Conservation (phyloP, 768 basidiomycete species). For the Panaeolus cyanescens region DNA sequence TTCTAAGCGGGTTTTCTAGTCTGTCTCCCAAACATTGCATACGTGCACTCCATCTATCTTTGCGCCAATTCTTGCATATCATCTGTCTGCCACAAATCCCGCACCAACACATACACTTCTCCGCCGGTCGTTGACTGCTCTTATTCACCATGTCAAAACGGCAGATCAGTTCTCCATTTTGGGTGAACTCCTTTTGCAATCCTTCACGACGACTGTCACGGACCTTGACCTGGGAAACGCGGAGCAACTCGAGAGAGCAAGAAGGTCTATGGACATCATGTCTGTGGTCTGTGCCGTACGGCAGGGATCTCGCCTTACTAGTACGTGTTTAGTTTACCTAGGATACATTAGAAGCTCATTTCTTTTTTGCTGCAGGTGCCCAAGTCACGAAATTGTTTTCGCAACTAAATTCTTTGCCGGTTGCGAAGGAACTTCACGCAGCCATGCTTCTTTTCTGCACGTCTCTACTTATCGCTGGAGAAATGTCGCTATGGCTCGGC, state of each 20-base stretch:
- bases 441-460: conserved; percentile 41
- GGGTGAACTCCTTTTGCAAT: conserved; percentile 51
- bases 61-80: conserved; percentile 52
- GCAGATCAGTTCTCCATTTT: conserved; percentile 63
- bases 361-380: conserved; percentile 27
- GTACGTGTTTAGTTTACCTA: conserved; percentile 38
- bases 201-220: conserved; percentile 17
- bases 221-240: conserved; percentile 13
- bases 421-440: conserved; percentile 26
- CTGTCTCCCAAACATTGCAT: conserved; percentile 82
- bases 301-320: conserved; percentile 66
- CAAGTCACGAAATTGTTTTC: conserved; percentile 36
- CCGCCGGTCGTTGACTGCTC: conserved; percentile 74
- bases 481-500: conserved; percentile 52
- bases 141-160: conserved; percentile 81
- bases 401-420: conserved; percentile 29
- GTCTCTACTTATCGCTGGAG: conserved; percentile 40
- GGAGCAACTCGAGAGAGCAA: conserved; percentile 38
- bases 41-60: conserved; percentile 71
- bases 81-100: conserved; percentile 43
- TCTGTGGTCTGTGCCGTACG: conserved; percentile 63
- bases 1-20: conserved; percentile 40
- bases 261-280: conserved; percentile 57
- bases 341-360: conserved; percentile 4
- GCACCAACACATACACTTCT: conserved; percentile 55